Evolutionary conservation across 2,329 filamentous ascomycete species (phyloP).

Genomic region (Diaporthe batatas): DNA sequence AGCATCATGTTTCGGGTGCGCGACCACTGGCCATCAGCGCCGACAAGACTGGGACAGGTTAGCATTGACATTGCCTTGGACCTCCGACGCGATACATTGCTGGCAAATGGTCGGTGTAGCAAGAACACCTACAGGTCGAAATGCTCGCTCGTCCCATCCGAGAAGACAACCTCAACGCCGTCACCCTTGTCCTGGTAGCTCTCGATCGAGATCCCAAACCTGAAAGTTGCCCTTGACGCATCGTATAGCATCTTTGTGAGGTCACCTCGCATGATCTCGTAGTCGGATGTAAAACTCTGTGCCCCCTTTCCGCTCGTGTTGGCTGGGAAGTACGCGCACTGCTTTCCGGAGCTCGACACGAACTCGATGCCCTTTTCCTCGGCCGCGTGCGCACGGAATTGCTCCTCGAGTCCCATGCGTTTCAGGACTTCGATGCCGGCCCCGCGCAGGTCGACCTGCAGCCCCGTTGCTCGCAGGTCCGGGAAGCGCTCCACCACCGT

Average conservation of each 20-base stretch:
- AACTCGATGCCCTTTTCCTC: conserved; percentile 62
- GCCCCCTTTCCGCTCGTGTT: conserved; percentile 56
- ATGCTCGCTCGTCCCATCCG: conserved; percentile 55
- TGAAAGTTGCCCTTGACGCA: conserved; percentile 48
- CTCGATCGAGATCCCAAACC: conserved; percentile 48
- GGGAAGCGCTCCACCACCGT: conserved; percentile 60
- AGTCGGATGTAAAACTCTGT: conserved; percentile 66
- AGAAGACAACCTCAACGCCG: conserved; percentile 52
- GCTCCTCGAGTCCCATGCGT: conserved; percentile 55
- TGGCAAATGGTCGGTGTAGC: too few relatives aligned
- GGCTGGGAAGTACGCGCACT: conserved; percentile 54
- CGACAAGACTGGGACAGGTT: conserved; percentile 54
- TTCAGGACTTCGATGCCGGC: conserved; percentile 56
- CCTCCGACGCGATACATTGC: too few relatives aligned
- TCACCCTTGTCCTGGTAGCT: conserved; percentile 48
- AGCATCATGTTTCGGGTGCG: conserved; percentile 59
- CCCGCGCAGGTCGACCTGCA: conserved; percentile 61
- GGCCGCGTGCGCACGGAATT: conserved; percentile 54
- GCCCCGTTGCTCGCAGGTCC: conserved; percentile 54
- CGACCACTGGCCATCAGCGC: conserved; percentile 67
- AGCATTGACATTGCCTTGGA: neutral
- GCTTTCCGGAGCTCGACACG: conserved; percentile 56
- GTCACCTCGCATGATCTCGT: conserved; percentile 71
- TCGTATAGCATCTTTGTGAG: conserved; percentile 64
- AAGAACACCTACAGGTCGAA: conserved; percentile 57